phyloP scores from a whole-genome alignment of 306 rosid species.

The Vigna radiata region DNA sequence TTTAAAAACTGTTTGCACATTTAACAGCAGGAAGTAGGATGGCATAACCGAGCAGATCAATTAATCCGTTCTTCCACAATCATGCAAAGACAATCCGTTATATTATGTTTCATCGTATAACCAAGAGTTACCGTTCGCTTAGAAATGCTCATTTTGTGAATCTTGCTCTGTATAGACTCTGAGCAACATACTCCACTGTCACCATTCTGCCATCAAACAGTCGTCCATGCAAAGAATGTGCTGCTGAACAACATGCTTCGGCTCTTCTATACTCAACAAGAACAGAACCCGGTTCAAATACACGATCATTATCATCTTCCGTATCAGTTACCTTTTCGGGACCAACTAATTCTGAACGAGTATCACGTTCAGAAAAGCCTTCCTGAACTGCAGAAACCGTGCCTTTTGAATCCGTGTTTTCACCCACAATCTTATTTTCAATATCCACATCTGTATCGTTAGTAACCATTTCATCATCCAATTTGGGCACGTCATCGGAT shows the following conservation, averaged over 20 bases:
- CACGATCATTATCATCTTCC: conserved; percentile 46
- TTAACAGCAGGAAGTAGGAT: conserved; percentile 9
- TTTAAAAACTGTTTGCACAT: conserved; percentile 10
- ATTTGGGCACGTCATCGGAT: conserved; percentile 45
- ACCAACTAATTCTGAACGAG: conserved; percentile 46
- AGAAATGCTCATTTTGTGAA: conserved; percentile 59
- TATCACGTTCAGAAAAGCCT: conserved; percentile 37
- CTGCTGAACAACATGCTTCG: conserved; percentile 76
- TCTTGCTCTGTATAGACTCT: conserved; percentile 57
- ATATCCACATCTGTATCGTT: conserved; percentile 39
- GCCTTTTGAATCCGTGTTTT: conserved; percentile 32
- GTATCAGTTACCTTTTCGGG: conserved; percentile 29
- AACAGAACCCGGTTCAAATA: conserved; percentile 67
- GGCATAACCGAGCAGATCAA: conserved; percentile 8
- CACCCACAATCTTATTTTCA: conserved; percentile 40
- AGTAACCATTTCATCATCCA: conserved; percentile 40
- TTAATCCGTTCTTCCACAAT: conserved; percentile 17
- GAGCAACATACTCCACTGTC: conserved; percentile 68
- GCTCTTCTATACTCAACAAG: conserved; percentile 85
- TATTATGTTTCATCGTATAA: background rate
- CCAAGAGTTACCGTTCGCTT: conserved; percentile 12
- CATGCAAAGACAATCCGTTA: background rate
- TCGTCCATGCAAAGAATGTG: conserved; percentile 83
- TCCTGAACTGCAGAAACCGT: conserved; percentile 45
- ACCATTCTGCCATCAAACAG: conserved; percentile 72